These are phyloP conservation scores for Sugiyamaella americana DNA, from an alignment of 805 yeast species.

Conservation along the genomic window DNA sequence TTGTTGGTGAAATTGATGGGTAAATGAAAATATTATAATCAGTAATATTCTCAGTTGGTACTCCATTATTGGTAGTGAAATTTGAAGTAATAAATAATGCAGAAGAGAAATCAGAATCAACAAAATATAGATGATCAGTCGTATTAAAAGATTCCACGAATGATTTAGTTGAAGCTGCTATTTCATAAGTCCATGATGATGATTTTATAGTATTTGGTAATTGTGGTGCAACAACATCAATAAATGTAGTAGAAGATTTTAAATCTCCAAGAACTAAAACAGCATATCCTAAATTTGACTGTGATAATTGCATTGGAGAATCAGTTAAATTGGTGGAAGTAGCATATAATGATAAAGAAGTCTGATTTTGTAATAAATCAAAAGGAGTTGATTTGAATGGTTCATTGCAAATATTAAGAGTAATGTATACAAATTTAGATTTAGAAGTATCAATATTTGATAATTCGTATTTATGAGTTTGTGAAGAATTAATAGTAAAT, in stretches of 20 bases:
- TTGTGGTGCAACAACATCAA: conserved; percentile 16
- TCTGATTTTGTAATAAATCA: conserved; percentile 12
- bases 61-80: conserved; percentile 28
- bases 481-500: conserved; percentile 31
- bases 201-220: conserved; percentile 11
- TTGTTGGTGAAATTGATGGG: background rate
- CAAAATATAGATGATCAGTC: conserved; percentile 33
- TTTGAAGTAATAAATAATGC: conserved; percentile 62
- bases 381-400: conserved; percentile 22
- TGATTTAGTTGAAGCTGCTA: conserved; percentile 42
- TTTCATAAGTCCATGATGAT: conserved; percentile 50
- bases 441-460: conserved; percentile 1
- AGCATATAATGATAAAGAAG: conserved; percentile 7
- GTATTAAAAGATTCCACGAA: conserved; percentile 12
- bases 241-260: conserved; percentile 3
- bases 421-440: conserved; percentile 29
- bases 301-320: conserved; percentile 15
- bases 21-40: conserved; percentile 22
- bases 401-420: conserved; percentile 33
- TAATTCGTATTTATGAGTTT: conserved; percentile 24
- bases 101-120: conserved; percentile 65
- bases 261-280: conserved; percentile 21
- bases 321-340: conserved; percentile 26
- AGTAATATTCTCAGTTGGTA: conserved; percentile 7
- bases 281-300: conserved; percentile 28